Percentiles rank a stretch among this genome's conserved stretches.
phyloP scores from a whole-genome alignment of 352 stramenopile species.

The Phytopythium vexans region DNA sequence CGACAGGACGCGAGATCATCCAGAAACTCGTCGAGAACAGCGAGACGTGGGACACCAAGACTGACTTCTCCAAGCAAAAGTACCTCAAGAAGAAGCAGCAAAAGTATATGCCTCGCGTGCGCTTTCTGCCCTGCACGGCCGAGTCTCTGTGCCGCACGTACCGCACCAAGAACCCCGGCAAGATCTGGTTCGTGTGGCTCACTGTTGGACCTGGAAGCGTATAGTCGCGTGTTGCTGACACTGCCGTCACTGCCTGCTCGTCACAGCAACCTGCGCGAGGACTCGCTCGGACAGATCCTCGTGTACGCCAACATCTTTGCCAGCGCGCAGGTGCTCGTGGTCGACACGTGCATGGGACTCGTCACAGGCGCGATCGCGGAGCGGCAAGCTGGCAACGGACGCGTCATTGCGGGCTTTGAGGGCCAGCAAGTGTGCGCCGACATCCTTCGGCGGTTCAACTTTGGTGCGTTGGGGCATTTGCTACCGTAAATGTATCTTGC shows the following conservation, averaged over 20 bases:
- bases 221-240: neutral
- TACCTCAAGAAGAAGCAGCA: constrained; percentile 96
- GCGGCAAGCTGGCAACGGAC: constrained; percentile 61
- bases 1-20: constrained; percentile 86
- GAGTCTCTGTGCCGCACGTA: constrained; percentile 88
- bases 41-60: constrained; percentile 93
- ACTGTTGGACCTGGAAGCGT: neutral
- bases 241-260: neutral
- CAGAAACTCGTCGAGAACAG: constrained; percentile 93
- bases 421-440: constrained; percentile 72
- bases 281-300: constrained; percentile 93
- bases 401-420: constrained; percentile 69
- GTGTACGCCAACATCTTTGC: constrained; percentile 92
- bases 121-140: constrained; percentile 85
- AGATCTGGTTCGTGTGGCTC: constrained; percentile 66
- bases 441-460: constrained; percentile 85
- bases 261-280: constrained; percentile 80
- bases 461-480: constrained; percentile 32
- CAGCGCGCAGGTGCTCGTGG: constrained; percentile 85
- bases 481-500: neutral
- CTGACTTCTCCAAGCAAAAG: constrained; percentile 95
- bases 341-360: constrained; percentile 93
- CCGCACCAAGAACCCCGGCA: constrained; percentile 86
- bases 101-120: constrained; percentile 89
- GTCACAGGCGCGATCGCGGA: constrained; percentile 89